These are phyloP conservation scores for Globisporangium paroecandrum DNA, from an alignment of 352 stramenopile species.

Conservation along the genomic window DNA sequence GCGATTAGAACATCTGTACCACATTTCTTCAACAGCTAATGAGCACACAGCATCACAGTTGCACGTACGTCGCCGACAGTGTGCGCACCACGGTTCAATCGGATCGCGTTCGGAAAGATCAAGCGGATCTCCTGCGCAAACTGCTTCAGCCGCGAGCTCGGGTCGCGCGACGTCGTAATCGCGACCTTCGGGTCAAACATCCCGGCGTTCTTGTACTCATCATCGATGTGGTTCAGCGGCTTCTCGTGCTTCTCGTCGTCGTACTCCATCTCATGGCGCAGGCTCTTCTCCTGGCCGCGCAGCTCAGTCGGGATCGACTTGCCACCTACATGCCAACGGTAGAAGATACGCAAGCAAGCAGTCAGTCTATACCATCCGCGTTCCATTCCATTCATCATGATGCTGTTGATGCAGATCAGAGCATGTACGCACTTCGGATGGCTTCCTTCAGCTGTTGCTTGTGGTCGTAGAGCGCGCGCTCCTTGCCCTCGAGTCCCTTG, in stretches of 20 bases:
- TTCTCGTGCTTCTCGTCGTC: constrained; percentile 89
- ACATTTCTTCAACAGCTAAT: no score
- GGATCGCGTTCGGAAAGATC: constrained; percentile 97
- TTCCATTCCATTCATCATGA: neutral
- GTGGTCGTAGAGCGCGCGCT: constrained; percentile 95
- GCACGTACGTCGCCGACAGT: constrained; percentile 84
- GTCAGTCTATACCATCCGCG: neutral
- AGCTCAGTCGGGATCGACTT: constrained; percentile 98
- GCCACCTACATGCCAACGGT: constrained; percentile 40
- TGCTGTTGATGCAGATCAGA: neutral
- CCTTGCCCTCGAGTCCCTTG: constrained; percentile 96
- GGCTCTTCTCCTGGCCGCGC: constrained; percentile 87
- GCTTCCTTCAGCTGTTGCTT: constrained; percentile 97
- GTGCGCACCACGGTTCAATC: constrained; percentile 96
- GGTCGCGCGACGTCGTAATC: constrained; percentile 97
- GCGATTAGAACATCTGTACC: neutral
- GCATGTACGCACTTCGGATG: constrained; percentile 47
- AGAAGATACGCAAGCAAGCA: neutral
- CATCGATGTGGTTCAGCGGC: constrained; percentile 93
- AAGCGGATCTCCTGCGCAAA: constrained; percentile 99
- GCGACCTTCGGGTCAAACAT: constrained; percentile 97
- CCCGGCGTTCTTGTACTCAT: constrained; percentile 99
- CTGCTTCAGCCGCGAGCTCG: constrained; percentile 97
- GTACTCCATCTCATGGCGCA: constrained; percentile 92
- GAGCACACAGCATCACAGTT: neutral